A percentile compares a stretch with the other conserved stretches of the same genome.
These are phyloP conservation scores for Beauveria sp. DNA, from an alignment of 2,329 filamentous ascomycete genomes.

Conservation along the genomic window DNA sequence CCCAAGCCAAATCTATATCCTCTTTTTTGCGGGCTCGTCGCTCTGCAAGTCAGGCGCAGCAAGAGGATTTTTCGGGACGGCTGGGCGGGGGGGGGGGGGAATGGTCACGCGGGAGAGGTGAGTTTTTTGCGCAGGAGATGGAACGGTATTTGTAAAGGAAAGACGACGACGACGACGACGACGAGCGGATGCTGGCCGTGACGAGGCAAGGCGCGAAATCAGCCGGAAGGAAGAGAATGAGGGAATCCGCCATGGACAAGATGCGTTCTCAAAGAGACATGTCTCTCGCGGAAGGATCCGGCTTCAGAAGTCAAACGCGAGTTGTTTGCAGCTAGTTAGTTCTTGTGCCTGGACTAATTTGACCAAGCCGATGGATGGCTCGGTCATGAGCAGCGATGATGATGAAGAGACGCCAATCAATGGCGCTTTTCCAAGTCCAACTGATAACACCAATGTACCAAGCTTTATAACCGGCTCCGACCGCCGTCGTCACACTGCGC, in stretches of 20 bases:
- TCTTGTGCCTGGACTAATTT: background rate
- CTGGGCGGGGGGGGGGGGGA: too few relatives aligned
- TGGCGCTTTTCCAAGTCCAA: too few relatives aligned
- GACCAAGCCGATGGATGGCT: background rate
- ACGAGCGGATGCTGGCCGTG: too few relatives aligned
- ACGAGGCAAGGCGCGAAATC: too few relatives aligned
- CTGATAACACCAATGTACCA: too few relatives aligned
- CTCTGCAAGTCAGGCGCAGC: constrained; percentile 5
- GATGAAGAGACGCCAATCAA: too few relatives aligned
- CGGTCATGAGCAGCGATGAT: background rate
- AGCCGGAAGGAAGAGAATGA: too few relatives aligned
- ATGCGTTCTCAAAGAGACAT: background rate
- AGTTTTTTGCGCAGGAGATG: background rate
- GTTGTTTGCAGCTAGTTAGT: background rate
- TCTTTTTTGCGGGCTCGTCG: constrained; percentile 3
- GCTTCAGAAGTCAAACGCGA: background rate
- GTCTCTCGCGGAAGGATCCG: background rate
- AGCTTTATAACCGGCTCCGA: too few relatives aligned
- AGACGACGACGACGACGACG: background rate
- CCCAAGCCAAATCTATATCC: background rate
- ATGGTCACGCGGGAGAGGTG: background rate
- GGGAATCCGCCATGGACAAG: too few relatives aligned
- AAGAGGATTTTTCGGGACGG: constrained; percentile 29
- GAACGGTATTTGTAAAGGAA: background rate
- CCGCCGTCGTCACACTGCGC: too few relatives aligned